phyloP scores from a whole-genome alignment of 768 basidiomycete genomes.

The Royoungia palumana region DNA sequence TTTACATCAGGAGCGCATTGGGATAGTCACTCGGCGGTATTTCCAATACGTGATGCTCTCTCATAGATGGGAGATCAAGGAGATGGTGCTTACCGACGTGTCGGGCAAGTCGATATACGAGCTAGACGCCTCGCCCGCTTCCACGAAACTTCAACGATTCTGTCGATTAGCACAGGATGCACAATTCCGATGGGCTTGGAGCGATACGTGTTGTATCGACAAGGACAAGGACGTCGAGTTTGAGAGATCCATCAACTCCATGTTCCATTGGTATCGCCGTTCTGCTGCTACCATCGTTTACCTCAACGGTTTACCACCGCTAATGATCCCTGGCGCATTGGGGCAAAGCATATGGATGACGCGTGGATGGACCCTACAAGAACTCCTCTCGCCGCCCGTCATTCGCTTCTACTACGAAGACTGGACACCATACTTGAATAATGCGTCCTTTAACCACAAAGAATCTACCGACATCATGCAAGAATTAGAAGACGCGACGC shows the following conservation, averaged over 20 bases:
- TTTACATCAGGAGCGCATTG: slow-evolving; percentile 4
- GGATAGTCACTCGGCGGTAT: slow-evolving; percentile 1
- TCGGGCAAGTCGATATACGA: slow-evolving; percentile 8
- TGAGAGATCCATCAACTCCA: slow-evolving; percentile 16
- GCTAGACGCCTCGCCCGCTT: slow-evolving; percentile 5
- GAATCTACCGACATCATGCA: slow-evolving; percentile 11
- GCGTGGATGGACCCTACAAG: slow-evolving; percentile 24
- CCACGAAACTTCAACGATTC: slow-evolving; percentile 15
- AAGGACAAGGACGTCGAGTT: slow-evolving; percentile 17
- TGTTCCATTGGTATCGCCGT: slow-evolving; percentile 20
- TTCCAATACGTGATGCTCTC: slow-evolving; percentile 22
- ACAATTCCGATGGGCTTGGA: slow-evolving; percentile 21
- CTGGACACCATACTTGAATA: slow-evolving; percentile 20
- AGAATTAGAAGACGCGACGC: slow-evolving; percentile 12
- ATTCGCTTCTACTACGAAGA: slow-evolving; percentile 21
- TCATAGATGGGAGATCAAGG: slow-evolving; percentile 19
- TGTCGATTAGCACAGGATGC: slow-evolving; percentile 11
- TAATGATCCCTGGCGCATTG: slow-evolving; percentile 6
- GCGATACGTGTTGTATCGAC: slow-evolving; percentile 25
- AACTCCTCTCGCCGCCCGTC: slow-evolving; percentile 19
- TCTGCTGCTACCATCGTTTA: slow-evolving; percentile 21
- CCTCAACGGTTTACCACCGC: slow-evolving; percentile 13
- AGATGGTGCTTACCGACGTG: slow-evolving; percentile 12
- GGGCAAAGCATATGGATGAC: slow-evolving; percentile 17
- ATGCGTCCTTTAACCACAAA: slow-evolving; percentile 16